Evolutionary conservation across 2,329 filamentous ascomycete genomes (phyloP).

Genomic region (Coniochaeta hoffmannii): DNA sequence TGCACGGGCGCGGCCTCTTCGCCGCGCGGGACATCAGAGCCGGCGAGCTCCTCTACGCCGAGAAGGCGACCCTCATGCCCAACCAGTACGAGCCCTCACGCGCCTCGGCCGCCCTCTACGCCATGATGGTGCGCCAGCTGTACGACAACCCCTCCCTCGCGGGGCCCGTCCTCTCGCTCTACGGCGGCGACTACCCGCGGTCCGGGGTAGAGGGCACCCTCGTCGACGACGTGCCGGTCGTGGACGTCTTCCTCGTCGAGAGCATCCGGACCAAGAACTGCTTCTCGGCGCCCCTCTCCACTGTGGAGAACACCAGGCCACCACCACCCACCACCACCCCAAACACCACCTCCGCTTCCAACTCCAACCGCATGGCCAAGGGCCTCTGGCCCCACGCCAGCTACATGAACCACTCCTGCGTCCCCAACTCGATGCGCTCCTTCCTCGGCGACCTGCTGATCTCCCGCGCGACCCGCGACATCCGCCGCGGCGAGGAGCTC

Average conservation of each 20-base stretch:
- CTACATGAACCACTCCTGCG: conserved; percentile 22
- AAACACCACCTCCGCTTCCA: too few species aligned
- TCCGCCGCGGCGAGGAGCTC: conserved; percentile 28
- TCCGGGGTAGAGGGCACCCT: conserved; percentile 22
- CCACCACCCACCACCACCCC: conserved; percentile 6
- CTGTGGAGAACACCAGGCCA: conserved; percentile 19
- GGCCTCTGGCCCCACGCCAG: conserved; percentile 22
- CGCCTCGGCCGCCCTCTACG: conserved; percentile 34
- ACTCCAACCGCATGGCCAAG: conserved; percentile 13
- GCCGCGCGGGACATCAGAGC: conserved; percentile 26
- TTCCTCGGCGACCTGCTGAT: conserved; percentile 24
- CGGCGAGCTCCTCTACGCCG: conserved; percentile 33
- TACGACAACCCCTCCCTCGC: conserved; percentile 30
- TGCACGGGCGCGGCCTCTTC: conserved; percentile 34
- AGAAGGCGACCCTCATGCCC: conserved; percentile 31
- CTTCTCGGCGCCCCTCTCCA: conserved; percentile 26
- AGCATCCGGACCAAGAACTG: conserved; percentile 33
- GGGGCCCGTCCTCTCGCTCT: conserved; percentile 22
- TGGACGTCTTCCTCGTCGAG: conserved; percentile 32
- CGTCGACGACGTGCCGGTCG: conserved; percentile 25
- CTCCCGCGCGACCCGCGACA: conserved; percentile 26
- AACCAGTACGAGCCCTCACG: conserved; percentile 33
- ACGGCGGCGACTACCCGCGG: conserved; percentile 25
- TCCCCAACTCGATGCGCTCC: conserved; percentile 21
- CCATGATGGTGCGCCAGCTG: conserved; percentile 29